phyloP scores from a whole-genome alignment of 2,329 filamentous ascomycete genomes.

The Sporothrix phasma region DNA sequence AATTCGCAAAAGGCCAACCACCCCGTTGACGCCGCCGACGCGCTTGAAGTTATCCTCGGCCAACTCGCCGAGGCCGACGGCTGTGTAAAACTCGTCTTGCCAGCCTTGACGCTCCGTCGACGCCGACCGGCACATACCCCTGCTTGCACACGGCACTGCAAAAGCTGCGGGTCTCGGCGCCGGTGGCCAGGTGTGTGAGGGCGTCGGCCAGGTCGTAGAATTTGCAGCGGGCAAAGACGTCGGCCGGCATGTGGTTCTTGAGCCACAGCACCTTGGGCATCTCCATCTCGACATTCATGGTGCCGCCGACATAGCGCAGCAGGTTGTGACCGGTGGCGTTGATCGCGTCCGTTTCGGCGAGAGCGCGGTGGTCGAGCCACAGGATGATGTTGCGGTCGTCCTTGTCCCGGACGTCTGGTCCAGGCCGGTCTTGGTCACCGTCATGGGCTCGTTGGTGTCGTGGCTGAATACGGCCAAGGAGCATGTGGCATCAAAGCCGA shows the following conservation, averaged over 20 bases:
- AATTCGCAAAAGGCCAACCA: constrained; percentile 57
- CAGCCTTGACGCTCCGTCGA: constrained; percentile 97
- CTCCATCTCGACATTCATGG: constrained; percentile 99
- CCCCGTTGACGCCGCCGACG: constrained; percentile 87
- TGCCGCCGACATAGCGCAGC: constrained; percentile 89
- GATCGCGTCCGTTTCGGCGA: constrained; percentile 85
- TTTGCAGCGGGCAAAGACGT: constrained; percentile 85
- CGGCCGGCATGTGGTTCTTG: constrained; percentile 93
- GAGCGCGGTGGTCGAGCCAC: constrained; percentile 92
- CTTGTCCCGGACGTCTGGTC: constrained; percentile 41
- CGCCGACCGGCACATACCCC: constrained; percentile 90
- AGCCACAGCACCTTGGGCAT: constrained; percentile 97
- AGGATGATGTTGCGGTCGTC: constrained; percentile 92
- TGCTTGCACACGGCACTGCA: constrained; percentile 97
- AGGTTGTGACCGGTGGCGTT: constrained; percentile 89
- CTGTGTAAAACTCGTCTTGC: constrained; percentile 86
- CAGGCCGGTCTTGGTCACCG: constrained; percentile 84
- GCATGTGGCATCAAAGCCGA: constrained; percentile 98
- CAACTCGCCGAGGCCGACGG: constrained; percentile 79
- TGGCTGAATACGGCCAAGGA: constrained; percentile 83
- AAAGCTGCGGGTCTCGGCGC: constrained; percentile 82
- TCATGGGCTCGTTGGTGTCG: constrained; percentile 81
- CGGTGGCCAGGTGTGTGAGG: constrained; percentile 87
- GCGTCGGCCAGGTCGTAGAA: constrained; percentile 95
- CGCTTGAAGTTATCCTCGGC: constrained; percentile 80